Evolutionary conservation across 2,329 filamentous ascomycete species (phyloP).

Genomic region (Pyrenophora seminiperda): DNA sequence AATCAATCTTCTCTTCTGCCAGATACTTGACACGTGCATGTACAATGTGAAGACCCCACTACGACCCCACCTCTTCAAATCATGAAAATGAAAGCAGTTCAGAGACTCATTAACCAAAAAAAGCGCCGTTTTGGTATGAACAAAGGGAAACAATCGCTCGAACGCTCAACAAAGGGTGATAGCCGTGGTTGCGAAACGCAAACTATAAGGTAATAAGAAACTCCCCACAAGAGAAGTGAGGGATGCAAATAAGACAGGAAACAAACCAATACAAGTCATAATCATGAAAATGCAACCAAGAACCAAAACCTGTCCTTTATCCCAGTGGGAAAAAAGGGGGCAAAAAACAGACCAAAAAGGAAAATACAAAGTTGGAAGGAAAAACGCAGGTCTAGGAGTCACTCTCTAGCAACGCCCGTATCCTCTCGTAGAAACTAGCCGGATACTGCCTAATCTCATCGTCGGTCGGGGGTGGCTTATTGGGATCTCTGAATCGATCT

Average conservation of each 20-base stretch:
- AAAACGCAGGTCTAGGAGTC: constrained; percentile 10
- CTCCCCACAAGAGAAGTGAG: neutral
- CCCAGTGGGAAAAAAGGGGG: neutral
- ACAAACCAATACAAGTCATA: constrained; percentile 4
- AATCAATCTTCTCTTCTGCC: neutral
- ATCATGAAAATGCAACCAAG: constrained; percentile 4
- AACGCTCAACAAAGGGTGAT: constrained; percentile 3
- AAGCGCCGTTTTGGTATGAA: neutral
- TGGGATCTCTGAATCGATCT: constrained; percentile 60
- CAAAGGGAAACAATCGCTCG: constrained; percentile 4
- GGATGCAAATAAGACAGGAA: neutral
- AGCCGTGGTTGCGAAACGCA: neutral
- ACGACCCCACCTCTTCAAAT: neutral
- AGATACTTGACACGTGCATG: neutral
- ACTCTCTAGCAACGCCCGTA: constrained; percentile 48
- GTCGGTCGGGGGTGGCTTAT: constrained; percentile 60
- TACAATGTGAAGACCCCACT: neutral
- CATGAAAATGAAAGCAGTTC: constrained; percentile 5
- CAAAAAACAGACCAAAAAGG: neutral
- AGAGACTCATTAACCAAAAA: neutral
- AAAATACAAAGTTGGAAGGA: neutral
- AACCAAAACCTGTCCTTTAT: neutral
- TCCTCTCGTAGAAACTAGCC: constrained; percentile 55
- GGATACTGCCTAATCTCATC: constrained; percentile 59
- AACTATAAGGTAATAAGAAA: neutral